Percentiles rank a stretch among this genome's conserved stretches.
Evolutionary conservation across 2,329 filamentous ascomycete genomes (phyloP).

Genomic region (Lachnellula suecica): DNA sequence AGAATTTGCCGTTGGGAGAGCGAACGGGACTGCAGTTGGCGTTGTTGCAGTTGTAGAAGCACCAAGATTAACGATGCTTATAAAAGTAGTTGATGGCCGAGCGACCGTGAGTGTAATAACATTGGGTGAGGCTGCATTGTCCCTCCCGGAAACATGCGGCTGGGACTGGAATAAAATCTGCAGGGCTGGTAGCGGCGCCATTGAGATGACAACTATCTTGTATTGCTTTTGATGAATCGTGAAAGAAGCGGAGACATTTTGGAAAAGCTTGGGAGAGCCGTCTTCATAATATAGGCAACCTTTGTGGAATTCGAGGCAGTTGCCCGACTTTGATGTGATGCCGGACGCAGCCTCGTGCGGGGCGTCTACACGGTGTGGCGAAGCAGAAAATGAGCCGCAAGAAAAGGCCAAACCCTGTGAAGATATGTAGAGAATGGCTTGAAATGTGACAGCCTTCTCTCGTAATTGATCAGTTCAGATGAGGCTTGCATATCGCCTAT

Average conservation of each 20-base stretch:
- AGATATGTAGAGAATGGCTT: not conserved
- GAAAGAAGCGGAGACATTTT: not conserved
- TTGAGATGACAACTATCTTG: not conserved
- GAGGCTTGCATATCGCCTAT: slow-evolving; percentile 16
- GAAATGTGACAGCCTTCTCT: slow-evolving; percentile 9
- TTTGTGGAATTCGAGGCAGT: not conserved
- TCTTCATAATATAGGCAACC: not conserved
- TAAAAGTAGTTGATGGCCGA: slow-evolving; percentile 8
- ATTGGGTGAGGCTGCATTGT: slow-evolving; percentile 5
- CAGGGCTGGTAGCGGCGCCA: slow-evolving; percentile 7
- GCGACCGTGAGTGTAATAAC: slow-evolving; percentile 13
- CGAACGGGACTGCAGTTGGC: not conserved
- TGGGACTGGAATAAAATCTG: not conserved
- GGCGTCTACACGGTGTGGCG: slow-evolving; percentile 12
- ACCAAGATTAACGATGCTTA: slow-evolving; percentile 11
- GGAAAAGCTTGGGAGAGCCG: not conserved
- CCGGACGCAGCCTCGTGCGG: slow-evolving; percentile 3
- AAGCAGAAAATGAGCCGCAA: slow-evolving; percentile 1
- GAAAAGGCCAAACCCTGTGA: not conserved
- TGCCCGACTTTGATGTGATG: slow-evolving; percentile 1
- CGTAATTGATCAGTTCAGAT: slow-evolving; percentile 7
- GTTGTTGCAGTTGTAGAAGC: not conserved
- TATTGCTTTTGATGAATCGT: not conserved
- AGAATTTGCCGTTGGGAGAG: not conserved
- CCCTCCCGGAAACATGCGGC: slow-evolving; percentile 4